These are phyloP conservation scores for Erodium moschatum DNA, from an alignment of 441 rosid genomes.

Conservation along the genomic window DNA sequence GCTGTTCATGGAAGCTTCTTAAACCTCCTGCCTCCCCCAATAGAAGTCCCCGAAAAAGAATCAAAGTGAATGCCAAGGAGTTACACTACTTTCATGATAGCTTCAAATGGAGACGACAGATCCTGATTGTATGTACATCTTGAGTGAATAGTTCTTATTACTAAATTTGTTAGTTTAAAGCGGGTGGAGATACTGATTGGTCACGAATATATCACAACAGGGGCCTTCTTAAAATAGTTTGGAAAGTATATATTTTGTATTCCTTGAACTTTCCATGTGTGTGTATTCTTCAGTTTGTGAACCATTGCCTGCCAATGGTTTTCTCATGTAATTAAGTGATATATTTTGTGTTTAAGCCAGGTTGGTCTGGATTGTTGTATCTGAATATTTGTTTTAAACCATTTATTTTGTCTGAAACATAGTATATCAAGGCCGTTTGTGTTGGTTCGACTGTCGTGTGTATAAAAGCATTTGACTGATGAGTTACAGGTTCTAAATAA, in stretches of 20 bases:
- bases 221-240: neutral
- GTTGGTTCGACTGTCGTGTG: no score
- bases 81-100: neutral
- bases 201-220: no score
- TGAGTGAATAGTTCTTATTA: constrained; percentile 23
- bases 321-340: neutral
- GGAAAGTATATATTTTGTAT: constrained; percentile 29
- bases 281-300: neutral
- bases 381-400: no score
- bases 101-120: neutral
- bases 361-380: no score
- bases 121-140: constrained; percentile 5
- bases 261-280: constrained; percentile 23
- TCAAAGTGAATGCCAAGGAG: constrained; percentile 24
- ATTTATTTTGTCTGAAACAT: no score
- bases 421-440: no score
- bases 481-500: no score
- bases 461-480: no score
- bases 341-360: no score
- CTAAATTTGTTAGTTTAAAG: constrained; percentile 12
- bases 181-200: constrained; percentile 9
- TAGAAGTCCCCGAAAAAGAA: constrained; percentile 44
- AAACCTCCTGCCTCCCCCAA: constrained; percentile 53
- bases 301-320: neutral
- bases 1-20: constrained; percentile 74